These are phyloP conservation scores for Lumnitzera racemosa DNA, from an alignment of 345 rosid species.

Conservation along the genomic window DNA sequence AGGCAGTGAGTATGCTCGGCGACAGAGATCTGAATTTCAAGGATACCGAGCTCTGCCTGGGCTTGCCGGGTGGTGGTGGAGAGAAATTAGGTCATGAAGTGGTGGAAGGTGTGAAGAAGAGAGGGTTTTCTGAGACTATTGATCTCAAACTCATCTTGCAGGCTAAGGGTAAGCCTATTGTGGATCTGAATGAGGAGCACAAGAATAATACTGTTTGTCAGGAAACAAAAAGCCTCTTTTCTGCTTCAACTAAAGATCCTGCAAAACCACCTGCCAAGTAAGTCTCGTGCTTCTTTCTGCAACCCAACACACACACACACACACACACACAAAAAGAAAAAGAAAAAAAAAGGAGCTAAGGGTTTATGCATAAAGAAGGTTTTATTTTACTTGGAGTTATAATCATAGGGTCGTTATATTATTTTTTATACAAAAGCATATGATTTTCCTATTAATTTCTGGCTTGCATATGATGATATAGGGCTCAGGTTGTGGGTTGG, in stretches of 20 bases:
- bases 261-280: constrained; percentile 76
- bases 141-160: constrained; percentile 68
- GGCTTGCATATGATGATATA: constrained; percentile 2
- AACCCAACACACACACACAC: no score
- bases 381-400: not conserved
- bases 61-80: constrained; percentile 46
- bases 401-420: no score
- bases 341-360: no score
- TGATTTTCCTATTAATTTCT: not conserved
- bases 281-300: constrained; percentile 7
- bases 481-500: constrained; percentile 74
- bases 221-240: constrained; percentile 24
- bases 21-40: constrained; percentile 32
- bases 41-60: constrained; percentile 74
- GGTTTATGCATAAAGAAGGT: not conserved
- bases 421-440: not conserved
- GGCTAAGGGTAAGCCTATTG: constrained; percentile 35
- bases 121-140: constrained; percentile 71
- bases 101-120: constrained; percentile 36
- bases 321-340: no score
- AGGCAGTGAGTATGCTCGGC: not conserved
- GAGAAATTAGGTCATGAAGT: constrained; percentile 4
- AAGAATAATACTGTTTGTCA: constrained; percentile 11
- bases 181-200: constrained; percentile 18
- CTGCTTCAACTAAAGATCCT: constrained; percentile 34